phyloP scores from a whole-genome alignment of 352 stramenopile genomes.

The Globisporangium nagaii region DNA sequence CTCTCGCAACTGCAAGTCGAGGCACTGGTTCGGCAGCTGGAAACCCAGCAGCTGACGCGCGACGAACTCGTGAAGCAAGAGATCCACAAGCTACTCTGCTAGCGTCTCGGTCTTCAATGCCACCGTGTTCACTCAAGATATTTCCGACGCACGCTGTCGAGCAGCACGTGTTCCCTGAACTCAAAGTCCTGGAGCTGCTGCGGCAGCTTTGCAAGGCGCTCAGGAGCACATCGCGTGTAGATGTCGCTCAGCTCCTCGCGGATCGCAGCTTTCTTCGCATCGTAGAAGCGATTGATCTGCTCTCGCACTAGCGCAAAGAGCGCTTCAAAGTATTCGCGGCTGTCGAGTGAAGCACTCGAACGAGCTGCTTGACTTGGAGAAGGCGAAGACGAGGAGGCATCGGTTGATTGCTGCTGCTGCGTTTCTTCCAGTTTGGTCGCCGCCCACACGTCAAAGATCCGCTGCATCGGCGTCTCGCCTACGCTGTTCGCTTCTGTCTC shows the following conservation, averaged over 20 bases:
- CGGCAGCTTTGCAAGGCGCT: constrained; percentile 43
- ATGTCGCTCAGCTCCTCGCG: constrained; percentile 26
- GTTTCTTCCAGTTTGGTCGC: constrained; percentile 20
- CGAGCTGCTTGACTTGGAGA: too few relatives aligned
- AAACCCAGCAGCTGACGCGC: constrained; percentile 11
- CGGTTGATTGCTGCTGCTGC: not conserved
- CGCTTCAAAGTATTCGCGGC: constrained; percentile 17
- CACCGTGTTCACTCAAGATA: constrained; percentile 33
- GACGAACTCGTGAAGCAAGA: constrained; percentile 8
- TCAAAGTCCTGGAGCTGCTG: constrained; percentile 47
- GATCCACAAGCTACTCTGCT: not conserved
- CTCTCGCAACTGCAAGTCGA: not conserved
- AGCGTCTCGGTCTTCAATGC: too few relatives aligned
- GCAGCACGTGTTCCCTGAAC: constrained; percentile 35
- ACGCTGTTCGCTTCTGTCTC: constrained; percentile 18
- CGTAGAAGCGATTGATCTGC: constrained; percentile 25
- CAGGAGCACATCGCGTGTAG: constrained; percentile 42
- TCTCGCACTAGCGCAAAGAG: constrained; percentile 27
- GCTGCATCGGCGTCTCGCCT: constrained; percentile 27
- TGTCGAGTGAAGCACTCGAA: too few relatives aligned
- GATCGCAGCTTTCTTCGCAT: constrained; percentile 12
- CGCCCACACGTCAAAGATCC: constrained; percentile 26
- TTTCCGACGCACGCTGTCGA: constrained; percentile 39
- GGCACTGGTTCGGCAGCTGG: constrained; percentile 18
- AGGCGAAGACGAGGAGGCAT: not conserved